These are phyloP conservation scores for Sphaerulina musiva DNA, from an alignment of 2,329 filamentous ascomycete species.

Conservation along the genomic window DNA sequence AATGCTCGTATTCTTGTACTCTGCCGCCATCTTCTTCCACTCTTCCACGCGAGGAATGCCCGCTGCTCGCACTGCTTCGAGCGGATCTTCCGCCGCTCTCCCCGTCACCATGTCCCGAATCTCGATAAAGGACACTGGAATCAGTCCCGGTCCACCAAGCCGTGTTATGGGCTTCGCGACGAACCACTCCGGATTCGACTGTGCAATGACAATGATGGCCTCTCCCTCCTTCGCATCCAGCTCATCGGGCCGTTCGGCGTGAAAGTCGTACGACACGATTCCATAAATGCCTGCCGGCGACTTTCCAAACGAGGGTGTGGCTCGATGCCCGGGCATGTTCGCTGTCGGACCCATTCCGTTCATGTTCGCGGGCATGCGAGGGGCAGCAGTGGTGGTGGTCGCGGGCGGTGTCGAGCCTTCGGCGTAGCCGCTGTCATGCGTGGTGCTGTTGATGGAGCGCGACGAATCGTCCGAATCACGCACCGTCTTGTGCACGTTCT, in stretches of 20 bases:
- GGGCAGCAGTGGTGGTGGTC: slow-evolving; percentile 25
- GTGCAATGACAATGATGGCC: slow-evolving; percentile 95
- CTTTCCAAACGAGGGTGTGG: slow-evolving; percentile 44
- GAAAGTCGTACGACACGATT: slow-evolving; percentile 94
- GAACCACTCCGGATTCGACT: slow-evolving; percentile 98
- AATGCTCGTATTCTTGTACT: slow-evolving; percentile 99
- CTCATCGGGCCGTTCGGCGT: slow-evolving; percentile 91
- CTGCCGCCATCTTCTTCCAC: slow-evolving; percentile 99
- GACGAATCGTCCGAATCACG: slow-evolving; percentile 64
- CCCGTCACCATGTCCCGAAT: slow-evolving; percentile 90
- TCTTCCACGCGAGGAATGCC: slow-evolving; percentile 94
- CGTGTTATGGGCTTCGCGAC: slow-evolving; percentile 98
- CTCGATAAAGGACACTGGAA: slow-evolving; percentile 94
- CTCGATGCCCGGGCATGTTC: slow-evolving; percentile 26
- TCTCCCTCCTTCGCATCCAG: slow-evolving; percentile 91
- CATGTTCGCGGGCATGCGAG: slow-evolving; percentile 20
- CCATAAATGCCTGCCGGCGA: slow-evolving; percentile 76
- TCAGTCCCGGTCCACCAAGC: slow-evolving; percentile 88
- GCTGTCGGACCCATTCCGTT: slow-evolving; percentile 24
- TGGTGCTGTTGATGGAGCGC: slow-evolving; percentile 43
- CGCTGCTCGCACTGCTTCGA: slow-evolving; percentile 78
- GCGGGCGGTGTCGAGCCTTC: slow-evolving; percentile 41
- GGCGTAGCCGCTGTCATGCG: slow-evolving; percentile 88
- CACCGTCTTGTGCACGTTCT: slow-evolving; percentile 84
- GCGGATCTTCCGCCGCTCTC: slow-evolving; percentile 70